Conservation (phyloP, 805 yeast species). For the Nadsonia fulvescens region DNA sequence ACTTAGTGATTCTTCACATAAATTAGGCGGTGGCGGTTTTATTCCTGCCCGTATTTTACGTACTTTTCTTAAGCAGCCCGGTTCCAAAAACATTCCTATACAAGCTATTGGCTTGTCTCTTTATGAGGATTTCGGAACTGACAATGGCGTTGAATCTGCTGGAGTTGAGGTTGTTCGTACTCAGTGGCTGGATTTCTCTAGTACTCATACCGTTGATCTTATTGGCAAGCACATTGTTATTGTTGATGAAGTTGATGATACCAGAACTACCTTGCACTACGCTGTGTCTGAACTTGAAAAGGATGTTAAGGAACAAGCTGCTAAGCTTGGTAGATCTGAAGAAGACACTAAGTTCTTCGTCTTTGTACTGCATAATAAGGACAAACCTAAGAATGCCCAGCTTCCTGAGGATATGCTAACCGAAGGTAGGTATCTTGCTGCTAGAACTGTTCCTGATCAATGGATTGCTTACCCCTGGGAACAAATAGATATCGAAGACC, state of each 20-base stretch:
- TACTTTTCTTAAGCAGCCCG: constrained; percentile 76
- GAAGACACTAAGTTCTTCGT: constrained; percentile 53
- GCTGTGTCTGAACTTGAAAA: constrained; percentile 62
- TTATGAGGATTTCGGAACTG: constrained; percentile 59
- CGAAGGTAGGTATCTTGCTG: constrained; percentile 52
- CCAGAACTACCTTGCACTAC: constrained; percentile 76
- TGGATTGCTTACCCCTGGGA: constrained; percentile 94
- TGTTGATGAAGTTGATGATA: constrained; percentile 85
- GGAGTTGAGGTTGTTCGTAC: constrained; percentile 75
- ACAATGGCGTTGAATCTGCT: constrained; percentile 31
- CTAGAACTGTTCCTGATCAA: constrained; percentile 52
- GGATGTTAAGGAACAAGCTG: constrained; percentile 44
- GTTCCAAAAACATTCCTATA: constrained; percentile 75
- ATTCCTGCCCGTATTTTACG: constrained; percentile 94
- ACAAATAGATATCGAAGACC: constrained; percentile 61
- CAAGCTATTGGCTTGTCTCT: constrained; percentile 88
- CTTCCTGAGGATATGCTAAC: constrained; percentile 45
- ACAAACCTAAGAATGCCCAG: constrained; percentile 63
- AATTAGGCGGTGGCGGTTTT: constrained; percentile 97
- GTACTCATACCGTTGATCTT: constrained; percentile 54
- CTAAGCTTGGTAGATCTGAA: constrained; percentile 35
- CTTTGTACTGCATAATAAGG: constrained; percentile 72
- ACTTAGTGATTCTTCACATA: no score
- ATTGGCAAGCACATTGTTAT: constrained; percentile 68
- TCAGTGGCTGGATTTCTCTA: constrained; percentile 78